phyloP scores from a whole-genome alignment of 164 flowering plant genomes.

The Houttuynia cordata region DNA sequence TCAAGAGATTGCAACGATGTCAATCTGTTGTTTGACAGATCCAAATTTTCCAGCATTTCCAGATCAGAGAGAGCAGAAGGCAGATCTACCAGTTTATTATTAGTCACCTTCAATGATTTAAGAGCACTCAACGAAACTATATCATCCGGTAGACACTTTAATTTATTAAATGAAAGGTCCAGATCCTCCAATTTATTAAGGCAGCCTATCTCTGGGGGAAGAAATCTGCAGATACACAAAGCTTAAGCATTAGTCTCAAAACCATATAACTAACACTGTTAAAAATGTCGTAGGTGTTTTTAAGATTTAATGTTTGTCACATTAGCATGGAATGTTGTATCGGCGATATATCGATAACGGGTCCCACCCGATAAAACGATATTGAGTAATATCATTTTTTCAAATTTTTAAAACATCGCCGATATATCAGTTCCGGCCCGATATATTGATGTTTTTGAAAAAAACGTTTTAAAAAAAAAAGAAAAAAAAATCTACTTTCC shows the following conservation, averaged over 20 bases:
- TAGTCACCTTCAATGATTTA: slow-evolving; percentile 58
- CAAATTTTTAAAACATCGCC: too few relatives aligned
- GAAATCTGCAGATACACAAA: slow-evolving; percentile 40
- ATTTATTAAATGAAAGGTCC: slow-evolving; percentile 87
- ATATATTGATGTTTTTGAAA: too few relatives aligned
- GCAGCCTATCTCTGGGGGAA: slow-evolving; percentile 83
- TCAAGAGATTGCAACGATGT: slow-evolving; percentile 63
- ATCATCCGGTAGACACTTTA: slow-evolving; percentile 68
- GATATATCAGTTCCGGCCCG: too few relatives aligned
- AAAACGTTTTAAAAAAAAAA: too few relatives aligned
- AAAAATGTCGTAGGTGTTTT: not conserved
- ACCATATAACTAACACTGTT: not conserved
- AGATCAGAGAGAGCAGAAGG: slow-evolving; percentile 50
- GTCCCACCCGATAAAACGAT: too few relatives aligned
- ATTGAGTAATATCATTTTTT: too few relatives aligned
- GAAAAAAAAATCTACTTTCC: too few relatives aligned
- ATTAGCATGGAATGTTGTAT: too few relatives aligned
- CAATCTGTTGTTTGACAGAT: slow-evolving; percentile 78
- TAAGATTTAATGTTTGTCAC: too few relatives aligned
- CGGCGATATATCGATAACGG: too few relatives aligned
- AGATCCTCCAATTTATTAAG: slow-evolving; percentile 63
- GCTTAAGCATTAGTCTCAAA: not conserved
- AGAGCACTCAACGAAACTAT: slow-evolving; percentile 47
- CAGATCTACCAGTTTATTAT: slow-evolving; percentile 69
- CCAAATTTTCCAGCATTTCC: slow-evolving; percentile 60